Base-by-base conservation (phyloP, 139 green algal species). In the Deuterostichococcus epilithicus region DNA sequence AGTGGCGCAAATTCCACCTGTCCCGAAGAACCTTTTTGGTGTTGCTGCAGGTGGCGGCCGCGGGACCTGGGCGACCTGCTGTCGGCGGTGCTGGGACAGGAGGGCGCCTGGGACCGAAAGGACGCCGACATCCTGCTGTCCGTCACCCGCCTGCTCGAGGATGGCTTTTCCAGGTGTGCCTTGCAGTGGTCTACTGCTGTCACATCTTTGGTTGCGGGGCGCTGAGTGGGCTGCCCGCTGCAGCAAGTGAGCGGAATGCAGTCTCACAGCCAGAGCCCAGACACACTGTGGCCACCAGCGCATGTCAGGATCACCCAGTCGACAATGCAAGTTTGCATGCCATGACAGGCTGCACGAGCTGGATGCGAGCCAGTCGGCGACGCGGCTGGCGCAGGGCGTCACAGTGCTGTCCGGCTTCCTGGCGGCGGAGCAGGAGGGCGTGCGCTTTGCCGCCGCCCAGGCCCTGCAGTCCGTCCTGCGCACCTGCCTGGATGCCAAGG, bases 401-500 rank as follows among this genome's bases (percentile, higher is more conserved):
- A 85, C 92, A 72, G 63, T 77, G 36, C 80, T 97, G 25, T 84
- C 90, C 23, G 83, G 88, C 0, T 82, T 89, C 77, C 82, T 97
- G 68, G 76, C 39, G 1, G 89, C 90, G 2, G 88, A 94, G 80
- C 88, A 93, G 45, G 94, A 97, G 26, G 88, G 85, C 1, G 91
- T 97, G 69, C 84, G 88, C 15, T 86, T 86, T 72, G 87, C 82
- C 10, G 83, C 89, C 0, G 74, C 68, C 30, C 70, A 82, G 52
- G 85, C 82, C 13, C 83, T 96, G 34, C 75, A 81, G 15, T 80
- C 77, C 58, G 73, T 95, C 10, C 68, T 93, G 23, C 15, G 58
- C 3, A 81, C 80, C 68, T 85, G 81, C 76, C 66, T 92, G n/a
- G 72, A 78, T 3, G 78, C 84, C 15, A 76, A 15, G 52, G 52